phyloP scores from a whole-genome alignment of 805 yeast genomes.

The Nakazawaea ernobii region DNA sequence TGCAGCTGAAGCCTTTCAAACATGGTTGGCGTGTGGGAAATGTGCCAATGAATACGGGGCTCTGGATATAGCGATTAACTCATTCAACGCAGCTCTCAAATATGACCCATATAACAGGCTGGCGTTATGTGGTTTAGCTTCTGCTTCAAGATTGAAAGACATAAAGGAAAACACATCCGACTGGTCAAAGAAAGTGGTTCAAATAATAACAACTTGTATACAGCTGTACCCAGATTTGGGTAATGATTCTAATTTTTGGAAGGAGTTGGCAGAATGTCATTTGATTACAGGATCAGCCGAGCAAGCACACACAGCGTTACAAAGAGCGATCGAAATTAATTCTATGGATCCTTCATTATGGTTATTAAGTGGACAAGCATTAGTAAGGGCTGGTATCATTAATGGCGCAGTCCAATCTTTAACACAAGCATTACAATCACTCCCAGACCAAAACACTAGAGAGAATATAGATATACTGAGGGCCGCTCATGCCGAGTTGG shows the following conservation, averaged over 20 bases:
- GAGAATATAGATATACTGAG: slow-evolving; percentile 42
- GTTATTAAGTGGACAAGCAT: slow-evolving; percentile 43
- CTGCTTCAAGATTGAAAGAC: slow-evolving; percentile 34
- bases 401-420: slow-evolving; percentile 43
- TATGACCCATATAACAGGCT: slow-evolving; percentile 33
- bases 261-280: slow-evolving; percentile 49
- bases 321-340: slow-evolving; percentile 32
- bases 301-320: slow-evolving; percentile 45
- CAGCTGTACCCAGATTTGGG: slow-evolving; percentile 31
- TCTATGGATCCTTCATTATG: slow-evolving; percentile 41
- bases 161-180: slow-evolving; percentile 29
- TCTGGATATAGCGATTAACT: slow-evolving; percentile 32
- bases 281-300: slow-evolving; percentile 39
- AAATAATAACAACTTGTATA: slow-evolving; percentile 32
- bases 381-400: slow-evolving; percentile 36
- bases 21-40: slow-evolving; percentile 43
- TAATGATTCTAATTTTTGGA: slow-evolving; percentile 35
- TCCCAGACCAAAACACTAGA: slow-evolving; percentile 29
- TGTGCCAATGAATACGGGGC: slow-evolving; percentile 39
- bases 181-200: slow-evolving; percentile 36
- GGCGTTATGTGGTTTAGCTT: slow-evolving; percentile 39
- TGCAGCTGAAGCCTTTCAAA: slow-evolving; percentile 24
- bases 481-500: slow-evolving; percentile 49
- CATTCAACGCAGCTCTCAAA: slow-evolving; percentile 36
- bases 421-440: slow-evolving; percentile 35